Base-by-base conservation (phyloP, 1,284 basidiomycete genomes). In the Hemileia vastatrix region DNA sequence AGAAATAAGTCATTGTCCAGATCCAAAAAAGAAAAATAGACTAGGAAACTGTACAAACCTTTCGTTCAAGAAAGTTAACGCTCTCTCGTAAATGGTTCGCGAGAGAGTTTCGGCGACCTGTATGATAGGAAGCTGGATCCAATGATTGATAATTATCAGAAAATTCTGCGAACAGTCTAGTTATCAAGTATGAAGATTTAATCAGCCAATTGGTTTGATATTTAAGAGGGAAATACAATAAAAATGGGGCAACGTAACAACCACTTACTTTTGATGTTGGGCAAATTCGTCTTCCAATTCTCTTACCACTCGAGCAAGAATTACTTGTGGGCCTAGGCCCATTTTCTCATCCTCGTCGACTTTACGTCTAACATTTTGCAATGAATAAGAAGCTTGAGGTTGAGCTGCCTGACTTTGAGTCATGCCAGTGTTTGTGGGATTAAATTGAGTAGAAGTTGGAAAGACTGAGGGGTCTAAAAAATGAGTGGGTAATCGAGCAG, bases 241-340 rank as follows among this genome's bases (percentile, higher is more conserved):
- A 32, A 19, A 44, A n/a, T n/a, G n/a, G n/a, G n/a, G n/a, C n/a
- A n/a, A n/a, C n/a, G n/a, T n/a, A n/a, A n/a, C n/a, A n/a, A n/a
- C n/a, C n/a, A n/a, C 60, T 55, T 44, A 63, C 60, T 56, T 63
- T 31, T 54, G 60, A 63, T 63, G 60, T 13, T 21, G 23, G 36
- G 55, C 60, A 44, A 63, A 63, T 49, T 63, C 60, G 9, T 51
- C 33, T 47, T 63, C 60, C 3, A 63, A 21, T 43, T 63, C 60
- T 49, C 33, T 32, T 15, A 63, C 23, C n/a, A 63, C 50, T 8
- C 43, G 48, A 3, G 56, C 54, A 32, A 63, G 44, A 21, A 63
- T 48, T 1, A 48, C 49, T 45, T 63, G 60, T 3, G 60, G 60
- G 13, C 52, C 44, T 18, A 47, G 13, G 6, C 4, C 44, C 8